Evolutionary conservation across 768 basidiomycete species (phyloP), one percentile per base, ranked within the genome.

Genomic region (Amanita molliuscula): DNA sequence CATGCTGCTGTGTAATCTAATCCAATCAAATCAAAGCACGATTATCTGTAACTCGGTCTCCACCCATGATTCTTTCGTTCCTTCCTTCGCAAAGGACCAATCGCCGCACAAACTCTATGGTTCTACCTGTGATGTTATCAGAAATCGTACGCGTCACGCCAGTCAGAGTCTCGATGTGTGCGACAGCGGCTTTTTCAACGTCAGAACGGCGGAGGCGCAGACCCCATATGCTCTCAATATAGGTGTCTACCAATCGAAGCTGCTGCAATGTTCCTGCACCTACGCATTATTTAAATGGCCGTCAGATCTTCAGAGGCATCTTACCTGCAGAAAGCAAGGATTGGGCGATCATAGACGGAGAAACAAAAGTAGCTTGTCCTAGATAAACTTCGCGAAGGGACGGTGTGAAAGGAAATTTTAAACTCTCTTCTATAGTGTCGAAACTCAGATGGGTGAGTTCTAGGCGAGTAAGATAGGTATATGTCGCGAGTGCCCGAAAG

Each of bases 171-270:
- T 38, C 16, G 21, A 43, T 29, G 11, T 31, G 48, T 16, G 28
- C 35, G n/a, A 54, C 53, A 11, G 61, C 64, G 5, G 67, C 72
- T 13, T 53, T 57, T 61, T 77, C 74, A 10, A 80, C 56, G 55
- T 79, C 75, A 10, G 68, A 67, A 34, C 72, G 63, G 13, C 78
- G 69, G 25, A 81, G 52, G 28, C 80, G 67, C 1, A 65, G 64
- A 36, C 77, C 79, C 80, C 80, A 81, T 23, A 82, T 81, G 50
- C 78, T 78, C 41, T 67, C 73, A 9, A 62, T 60, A 56, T 80
- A 81, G 18, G 69, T 70, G 52, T 81, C 79, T n/a, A 79, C 71
- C 5, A 79, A 63, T 35, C 66, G 62, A 21, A 79, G 58, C 25
- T 55, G 42, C 49, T 61, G 55, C 20, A 79, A 62, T 26, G 45